Evolutionary conservation across 352 stramenopile species (phyloP), one percentile per base, ranked within the genome.

Genomic region (Elongisporangium undulatum): DNA sequence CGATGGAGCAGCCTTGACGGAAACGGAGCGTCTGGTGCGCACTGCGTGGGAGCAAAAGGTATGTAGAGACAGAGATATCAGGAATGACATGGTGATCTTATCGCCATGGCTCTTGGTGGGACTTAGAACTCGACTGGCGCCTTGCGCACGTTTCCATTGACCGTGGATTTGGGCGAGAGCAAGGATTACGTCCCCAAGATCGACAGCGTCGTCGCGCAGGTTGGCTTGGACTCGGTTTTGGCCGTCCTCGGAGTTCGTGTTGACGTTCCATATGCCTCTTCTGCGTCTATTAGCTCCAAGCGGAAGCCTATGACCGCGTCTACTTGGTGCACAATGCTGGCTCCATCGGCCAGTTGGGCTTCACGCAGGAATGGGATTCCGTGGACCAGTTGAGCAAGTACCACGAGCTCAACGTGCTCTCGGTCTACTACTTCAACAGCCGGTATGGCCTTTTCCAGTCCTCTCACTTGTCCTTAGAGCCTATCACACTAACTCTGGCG

Each of bases 321-420:
- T 69, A 69, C 48, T 54, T 91, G 20, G 66, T 90, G 24, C 83
- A 90, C 62, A 93, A 93, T 55, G 83, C 83, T 20, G 83, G 79
- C 2, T 82, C 71, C 55, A 57, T 93, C 4, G 81, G 81, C 13
- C 62, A 80, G 21, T 59, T 92, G 4, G 65, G 66, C 22, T 69
- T 80, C 49, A 63, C 66, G 39, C 66, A 77, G 21, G 72, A 82
- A 55, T 71, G 63, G 57, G 60, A 52, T 10, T 79, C 69, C 5
- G 59, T 64, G 24, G 65, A 71, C 41, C 63, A 69, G 59, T 49
- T 82, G 15, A 60, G 52, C 48, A 38, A 68, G 56, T 79, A 75
- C 58, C 74, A 80, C 61, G 67, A 90, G 29, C 64, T 93, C 45
- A 93, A 92, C 49, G 68, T 93, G 16, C 87, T 74, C 15, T 87